Base-by-base conservation (phyloP, 1,284 basidiomycete species). In the Fomitopsis pinicola region DNA sequence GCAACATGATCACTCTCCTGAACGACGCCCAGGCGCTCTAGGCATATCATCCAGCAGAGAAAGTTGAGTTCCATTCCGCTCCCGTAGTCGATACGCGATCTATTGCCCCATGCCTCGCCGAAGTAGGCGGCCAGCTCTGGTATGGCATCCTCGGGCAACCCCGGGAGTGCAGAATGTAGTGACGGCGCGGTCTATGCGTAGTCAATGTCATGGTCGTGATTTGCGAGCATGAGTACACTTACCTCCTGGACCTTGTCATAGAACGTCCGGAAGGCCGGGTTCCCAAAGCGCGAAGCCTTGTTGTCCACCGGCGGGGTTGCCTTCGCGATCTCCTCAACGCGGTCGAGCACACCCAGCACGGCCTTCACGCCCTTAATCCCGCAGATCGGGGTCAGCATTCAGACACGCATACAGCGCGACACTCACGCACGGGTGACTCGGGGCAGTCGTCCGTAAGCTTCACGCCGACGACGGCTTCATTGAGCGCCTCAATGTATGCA, bases 51-150 rank as follows among this genome's bases (percentile, higher is more conserved):
- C 96, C 96, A 99, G 70, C 94, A 98, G 12, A 98, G 67, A 72
- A 98, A 99, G 76, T 98, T 98, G 62, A 99, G 82, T 74, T 99
- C 97, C 95, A 98, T 98, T 2, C 97, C 97, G 70, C 95, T 97
- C 9, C 97, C 97, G 75, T 99, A 99, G 76, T 99, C 97, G 63
- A 99, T 96, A 5, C 97, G 81, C 59, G 91, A 86, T 42, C 90
- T 82, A 73, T 94, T 98, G 0, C 97, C 97, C 96, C 95, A 99
- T 26, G 88, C 77, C 71, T 97, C 92, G 52, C 82, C 78, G 67
- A 99, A 91, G 75, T 99, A 99, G 0, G 80, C 80, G 3, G 87
- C 83, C 9, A 96, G 72, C 71, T 97, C 95, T 2, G 76, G 70
- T 1, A 87, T 79, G 1, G 86, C 82, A 6, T 83, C 85, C 2